Evolutionary conservation across 2,329 filamentous ascomycete species (phyloP), one percentile per base, ranked within the genome.

Genomic region (Verticillium zaregamsianum): DNA sequence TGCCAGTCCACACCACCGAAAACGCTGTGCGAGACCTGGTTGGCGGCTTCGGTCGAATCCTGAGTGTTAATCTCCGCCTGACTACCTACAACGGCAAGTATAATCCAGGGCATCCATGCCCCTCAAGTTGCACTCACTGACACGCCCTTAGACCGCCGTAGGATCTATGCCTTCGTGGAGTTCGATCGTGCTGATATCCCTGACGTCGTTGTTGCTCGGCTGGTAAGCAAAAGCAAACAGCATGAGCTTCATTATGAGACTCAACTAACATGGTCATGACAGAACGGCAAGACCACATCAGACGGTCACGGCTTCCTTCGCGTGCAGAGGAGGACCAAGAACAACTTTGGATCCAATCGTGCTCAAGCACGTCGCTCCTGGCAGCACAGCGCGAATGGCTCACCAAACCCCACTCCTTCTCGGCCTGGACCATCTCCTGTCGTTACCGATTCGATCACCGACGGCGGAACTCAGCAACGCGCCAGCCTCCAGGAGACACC

Each of bases 1-100:
- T 85, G 7, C 80, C 82, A 3, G 40, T 66, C 4, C 67, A 72
- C 39, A 70, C 73, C 56, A 73, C 71, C 0, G 73, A 79, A 32
- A 67, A 69, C 0, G 69, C 77, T 49, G 65, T 85, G 28, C 65
- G 67, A 4, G 66, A 69, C 2, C 60, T 81, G 11, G 77, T 77
- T 40, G 67, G 71, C n/a, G 63, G 66, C 1, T 77, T 73, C 58
- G 81, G 80, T 23, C 63, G 68, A 1, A 72, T 83, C 35, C 17
- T 72, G 14, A 67, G 73, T 8, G 69, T 76, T 45, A 66, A 70
- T 25, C 59, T 78, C 55, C 61, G 64, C 64, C 63, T 60, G 17
- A 56, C 5, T 25, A 28, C 9, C 54, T 32, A 15, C 32, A 56
- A 31, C 25, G 45, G 59, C 56, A 31, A 28, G 59, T 25, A 40